These are phyloP conservation scores for Verticillium albo-atrum DNA, from an alignment of 2,329 filamentous ascomycete genomes.

Conservation along the genomic window DNA sequence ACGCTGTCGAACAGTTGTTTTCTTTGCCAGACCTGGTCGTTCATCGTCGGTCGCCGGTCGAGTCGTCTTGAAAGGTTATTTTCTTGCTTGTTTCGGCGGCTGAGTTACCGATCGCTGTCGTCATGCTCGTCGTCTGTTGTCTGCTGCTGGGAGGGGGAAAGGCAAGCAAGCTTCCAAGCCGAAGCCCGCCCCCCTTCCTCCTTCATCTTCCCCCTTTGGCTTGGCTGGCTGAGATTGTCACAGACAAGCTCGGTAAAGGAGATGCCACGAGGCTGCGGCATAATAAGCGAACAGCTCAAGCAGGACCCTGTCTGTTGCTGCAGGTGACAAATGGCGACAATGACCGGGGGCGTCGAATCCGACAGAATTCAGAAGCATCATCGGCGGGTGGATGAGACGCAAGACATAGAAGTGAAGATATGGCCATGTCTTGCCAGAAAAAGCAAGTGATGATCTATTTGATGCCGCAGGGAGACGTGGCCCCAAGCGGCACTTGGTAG, in stretches of 20 bases:
- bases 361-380: not conserved
- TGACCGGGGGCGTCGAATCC: not conserved
- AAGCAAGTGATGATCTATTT: not conserved
- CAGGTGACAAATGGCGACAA: not conserved
- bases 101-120: not conserved
- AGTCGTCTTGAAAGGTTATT: not conserved
- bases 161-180: too few relatives aligned
- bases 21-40: not conserved
- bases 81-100: not conserved
- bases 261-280: not conserved
- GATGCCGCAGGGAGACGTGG: not conserved
- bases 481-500: not conserved
- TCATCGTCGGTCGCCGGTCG: not conserved
- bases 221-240: not conserved
- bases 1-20: not conserved
- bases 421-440: not conserved
- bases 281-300: not conserved
- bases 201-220: not conserved
- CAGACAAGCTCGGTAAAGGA: not conserved
- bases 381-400: not conserved
- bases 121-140: not conserved
- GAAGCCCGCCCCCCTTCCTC: too few relatives aligned
- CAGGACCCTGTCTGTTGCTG: not conserved
- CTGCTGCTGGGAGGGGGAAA: too few relatives aligned
- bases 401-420: not conserved